Percentiles rank a stretch among this genome's conserved stretches.
These are phyloP conservation scores for Tricholomella constricta DNA, from an alignment of 768 basidiomycete species.

Conservation along the genomic window DNA sequence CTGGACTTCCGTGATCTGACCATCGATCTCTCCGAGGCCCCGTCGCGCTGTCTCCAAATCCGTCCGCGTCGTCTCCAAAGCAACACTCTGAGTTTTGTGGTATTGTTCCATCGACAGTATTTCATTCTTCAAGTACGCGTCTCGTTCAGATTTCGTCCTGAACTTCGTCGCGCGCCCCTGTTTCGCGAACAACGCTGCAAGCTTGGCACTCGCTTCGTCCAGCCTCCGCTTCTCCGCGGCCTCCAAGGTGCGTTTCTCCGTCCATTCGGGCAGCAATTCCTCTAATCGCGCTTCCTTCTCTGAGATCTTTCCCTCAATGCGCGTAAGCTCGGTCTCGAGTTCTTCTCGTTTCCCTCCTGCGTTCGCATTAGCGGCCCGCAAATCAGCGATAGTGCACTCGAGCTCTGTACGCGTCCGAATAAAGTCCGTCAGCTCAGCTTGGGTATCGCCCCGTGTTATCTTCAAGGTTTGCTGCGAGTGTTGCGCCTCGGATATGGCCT, in stretches of 20 bases:
- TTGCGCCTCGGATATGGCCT: slow-evolving; percentile 66
- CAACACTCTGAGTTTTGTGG: slow-evolving; percentile 53
- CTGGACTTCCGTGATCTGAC: slow-evolving; percentile 56
- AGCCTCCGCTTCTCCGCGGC: slow-evolving; percentile 62
- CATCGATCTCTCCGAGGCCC: slow-evolving; percentile 58
- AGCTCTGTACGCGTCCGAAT: slow-evolving; percentile 84
- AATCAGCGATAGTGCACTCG: slow-evolving; percentile 80
- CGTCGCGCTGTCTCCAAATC: slow-evolving; percentile 51
- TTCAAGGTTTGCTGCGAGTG: slow-evolving; percentile 71
- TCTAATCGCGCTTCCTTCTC: slow-evolving; percentile 64
- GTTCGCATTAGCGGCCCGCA: slow-evolving; percentile 63
- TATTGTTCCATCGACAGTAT: slow-evolving; percentile 70
- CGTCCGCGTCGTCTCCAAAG: slow-evolving; percentile 52
- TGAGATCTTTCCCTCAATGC: slow-evolving; percentile 59
- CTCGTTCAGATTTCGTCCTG: slow-evolving; percentile 79
- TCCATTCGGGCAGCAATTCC: slow-evolving; percentile 73
- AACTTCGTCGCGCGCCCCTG: slow-evolving; percentile 89
- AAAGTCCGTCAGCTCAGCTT: slow-evolving; percentile 85
- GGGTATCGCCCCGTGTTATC: slow-evolving; percentile 72
- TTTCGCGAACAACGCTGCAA: slow-evolving; percentile 83
- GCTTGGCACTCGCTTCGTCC: slow-evolving; percentile 70
- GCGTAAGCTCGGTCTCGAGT: slow-evolving; percentile 64
- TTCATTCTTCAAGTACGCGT: slow-evolving; percentile 79
- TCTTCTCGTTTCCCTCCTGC: slow-evolving; percentile 65
- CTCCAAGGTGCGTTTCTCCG: slow-evolving; percentile 52